A percentile compares a stretch with the other conserved stretches of the same genome.
Evolutionary conservation across 352 stramenopile species (phyloP).

Genomic region (Phytophthora hibernalis): DNA sequence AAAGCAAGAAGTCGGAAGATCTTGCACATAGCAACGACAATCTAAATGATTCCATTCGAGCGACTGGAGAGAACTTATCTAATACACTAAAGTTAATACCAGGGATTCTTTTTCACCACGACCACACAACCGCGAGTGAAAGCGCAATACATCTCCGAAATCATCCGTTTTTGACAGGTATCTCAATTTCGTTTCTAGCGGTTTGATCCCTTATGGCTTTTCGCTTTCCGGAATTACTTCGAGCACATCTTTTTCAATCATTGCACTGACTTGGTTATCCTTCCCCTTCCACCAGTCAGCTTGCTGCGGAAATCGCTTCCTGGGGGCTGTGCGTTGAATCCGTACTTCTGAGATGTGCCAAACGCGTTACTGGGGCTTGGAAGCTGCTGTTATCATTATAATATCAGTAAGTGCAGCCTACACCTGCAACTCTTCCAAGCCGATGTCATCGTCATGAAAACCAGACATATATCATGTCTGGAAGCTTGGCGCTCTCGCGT

Average conservation of each 20-base stretch:
- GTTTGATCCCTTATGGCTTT: background rate
- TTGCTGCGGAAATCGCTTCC: no score
- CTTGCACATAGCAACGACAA: conserved; percentile 3
- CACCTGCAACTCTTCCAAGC: no score
- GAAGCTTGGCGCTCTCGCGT: no score
- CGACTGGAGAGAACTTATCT: conserved; percentile 8
- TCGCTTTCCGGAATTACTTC: conserved; percentile 14
- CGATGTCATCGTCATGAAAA: no score
- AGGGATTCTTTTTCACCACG: conserved; percentile 10
- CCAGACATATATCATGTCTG: no score
- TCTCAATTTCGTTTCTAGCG: conserved; percentile 10
- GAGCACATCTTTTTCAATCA: conserved; percentile 17
- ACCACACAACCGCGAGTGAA: background rate
- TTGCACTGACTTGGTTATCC: background rate
- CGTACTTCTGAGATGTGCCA: no score
- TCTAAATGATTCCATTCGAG: conserved; percentile 9
- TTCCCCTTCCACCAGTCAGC: no score
- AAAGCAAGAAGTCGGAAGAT: background rate
- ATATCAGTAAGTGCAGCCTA: no score
- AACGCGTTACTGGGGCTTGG: no score
- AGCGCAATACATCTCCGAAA: conserved; percentile 8
- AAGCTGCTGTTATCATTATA: no score
- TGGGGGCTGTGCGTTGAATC: no score
- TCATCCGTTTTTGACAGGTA: conserved; percentile 6
- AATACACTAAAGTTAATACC: conserved; percentile 11